These are phyloP conservation scores for Flaveria sonorensis DNA, from an alignment of 129 eudicot species.

Conservation along the genomic window DNA sequence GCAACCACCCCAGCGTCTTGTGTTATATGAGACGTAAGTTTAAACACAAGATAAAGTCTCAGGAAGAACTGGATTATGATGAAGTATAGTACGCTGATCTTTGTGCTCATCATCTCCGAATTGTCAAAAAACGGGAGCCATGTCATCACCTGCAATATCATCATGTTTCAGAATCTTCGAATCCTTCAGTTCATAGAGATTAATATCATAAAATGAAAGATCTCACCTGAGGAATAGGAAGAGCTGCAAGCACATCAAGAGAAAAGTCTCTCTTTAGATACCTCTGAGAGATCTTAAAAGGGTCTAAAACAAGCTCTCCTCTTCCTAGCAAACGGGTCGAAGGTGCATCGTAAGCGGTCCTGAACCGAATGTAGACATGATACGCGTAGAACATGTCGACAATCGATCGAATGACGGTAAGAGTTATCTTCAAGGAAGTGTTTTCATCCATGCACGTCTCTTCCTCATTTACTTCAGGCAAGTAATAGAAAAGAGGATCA, in stretches of 20 bases:
- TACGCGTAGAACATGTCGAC: constrained; percentile 53
- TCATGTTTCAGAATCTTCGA: not conserved
- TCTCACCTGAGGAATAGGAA: constrained; percentile 85
- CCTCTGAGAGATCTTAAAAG: constrained; percentile 57
- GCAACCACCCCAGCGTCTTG: constrained; percentile 64
- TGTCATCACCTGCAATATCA: constrained; percentile 53
- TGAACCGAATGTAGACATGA: constrained; percentile 62
- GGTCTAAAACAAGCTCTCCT: constrained; percentile 86
- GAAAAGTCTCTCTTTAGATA: constrained; percentile 55
- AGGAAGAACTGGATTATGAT: constrained; percentile 65
- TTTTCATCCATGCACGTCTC: constrained; percentile 63
- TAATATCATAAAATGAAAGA: not conserved
- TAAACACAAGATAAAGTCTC: constrained; percentile 59
- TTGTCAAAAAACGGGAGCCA: constrained; percentile 61
- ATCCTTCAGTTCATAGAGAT: not conserved
- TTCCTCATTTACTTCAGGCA: constrained; percentile 48
- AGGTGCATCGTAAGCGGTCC: constrained; percentile 76
- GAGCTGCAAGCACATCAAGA: constrained; percentile 68
- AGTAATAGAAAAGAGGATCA: constrained; percentile 76
- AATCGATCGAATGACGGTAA: constrained; percentile 54
- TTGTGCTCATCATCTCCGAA: constrained; percentile 53
- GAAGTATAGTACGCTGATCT: constrained; percentile 45
- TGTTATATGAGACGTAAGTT: constrained; percentile 63
- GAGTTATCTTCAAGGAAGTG: constrained; percentile 42
- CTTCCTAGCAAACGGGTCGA: constrained; percentile 71